Percentiles rank a stretch among this genome's conserved stretches.
Evolutionary conservation across 139 green algal species (phyloP).

Genomic region (Bryopsis sp.): DNA sequence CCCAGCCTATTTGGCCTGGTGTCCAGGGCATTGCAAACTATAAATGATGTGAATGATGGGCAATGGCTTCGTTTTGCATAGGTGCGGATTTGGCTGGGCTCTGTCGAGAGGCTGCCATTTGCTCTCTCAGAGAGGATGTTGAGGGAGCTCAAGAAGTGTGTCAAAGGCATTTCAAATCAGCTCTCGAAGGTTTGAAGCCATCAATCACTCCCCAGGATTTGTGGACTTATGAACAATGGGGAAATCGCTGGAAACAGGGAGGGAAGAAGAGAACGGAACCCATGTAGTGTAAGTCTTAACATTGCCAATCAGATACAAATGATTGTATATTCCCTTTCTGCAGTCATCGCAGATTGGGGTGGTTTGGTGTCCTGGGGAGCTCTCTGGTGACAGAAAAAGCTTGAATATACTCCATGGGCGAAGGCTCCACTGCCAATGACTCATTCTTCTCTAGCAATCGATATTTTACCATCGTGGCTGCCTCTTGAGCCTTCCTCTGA

Average conservation of each 20-base stretch:
- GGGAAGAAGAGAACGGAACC: too few species aligned
- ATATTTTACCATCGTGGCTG: too few species aligned
- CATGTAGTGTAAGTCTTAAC: too few species aligned
- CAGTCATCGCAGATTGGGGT: too few species aligned
- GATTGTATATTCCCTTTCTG: too few species aligned
- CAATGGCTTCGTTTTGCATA: not conserved
- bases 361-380: constrained; percentile 3
- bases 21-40: too few species aligned
- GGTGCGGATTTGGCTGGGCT: constrained; percentile 2
- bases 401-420: not conserved
- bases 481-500: too few species aligned
- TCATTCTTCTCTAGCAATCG: too few species aligned
- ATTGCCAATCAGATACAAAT: too few species aligned
- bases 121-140: constrained; percentile 5
- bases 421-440: too few species aligned
- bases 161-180: not conserved
- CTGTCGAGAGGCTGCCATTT: constrained; percentile 3
- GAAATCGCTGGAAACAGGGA: not conserved
- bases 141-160: not conserved
- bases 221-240: not conserved
- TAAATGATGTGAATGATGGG: not conserved
- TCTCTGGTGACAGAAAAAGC: constrained; percentile 11
- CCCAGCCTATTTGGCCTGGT: too few species aligned
- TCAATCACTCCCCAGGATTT: not conserved
- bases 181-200: constrained; percentile 2